Conservation (phyloP, 108 stramenopile species). For the Stephanodiscus minutulus region DNA sequence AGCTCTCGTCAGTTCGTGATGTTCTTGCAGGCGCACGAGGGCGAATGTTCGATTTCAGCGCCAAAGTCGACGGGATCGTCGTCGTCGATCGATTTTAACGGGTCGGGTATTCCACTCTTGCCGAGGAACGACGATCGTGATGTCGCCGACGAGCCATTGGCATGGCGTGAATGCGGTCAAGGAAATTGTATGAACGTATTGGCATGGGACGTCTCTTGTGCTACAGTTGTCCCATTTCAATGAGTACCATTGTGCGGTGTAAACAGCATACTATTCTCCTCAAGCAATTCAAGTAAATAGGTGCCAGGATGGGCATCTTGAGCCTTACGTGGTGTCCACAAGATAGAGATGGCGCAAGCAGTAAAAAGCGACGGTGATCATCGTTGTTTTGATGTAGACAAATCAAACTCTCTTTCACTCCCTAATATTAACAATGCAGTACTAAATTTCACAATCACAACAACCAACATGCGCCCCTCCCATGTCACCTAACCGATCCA, state of each 20-base stretch:
- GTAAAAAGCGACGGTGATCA: no score
- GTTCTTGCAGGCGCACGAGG: conserved; percentile 42
- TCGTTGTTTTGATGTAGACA: no score
- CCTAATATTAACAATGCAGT: no score
- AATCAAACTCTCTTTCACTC: no score
- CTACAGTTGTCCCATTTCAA: conserved; percentile 5
- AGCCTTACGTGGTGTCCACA: no score
- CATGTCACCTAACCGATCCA: no score
- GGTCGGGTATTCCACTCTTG: conserved; percentile 25
- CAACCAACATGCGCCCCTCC: no score
- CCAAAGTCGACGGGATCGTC: conserved; percentile 30
- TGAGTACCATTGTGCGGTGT: background rate
- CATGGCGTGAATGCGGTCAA: conserved; percentile 20
- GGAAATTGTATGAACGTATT: conserved; percentile 15
- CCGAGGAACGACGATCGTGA: conserved; percentile 1
- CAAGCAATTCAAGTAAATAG: background rate
- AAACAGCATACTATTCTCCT: background rate
- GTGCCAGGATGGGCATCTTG: no score
- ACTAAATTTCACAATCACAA: no score
- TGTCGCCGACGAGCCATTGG: background rate
- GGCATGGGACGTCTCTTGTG: conserved; percentile 19
- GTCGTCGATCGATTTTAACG: conserved; percentile 33
- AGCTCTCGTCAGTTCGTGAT: conserved; percentile 31
- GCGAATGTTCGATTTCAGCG: conserved; percentile 13
- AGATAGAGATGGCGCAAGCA: background rate